Evolutionary conservation across 495 filamentous ascomycete species (phyloP).

Genomic region (Xylaria flabelliformis): DNA sequence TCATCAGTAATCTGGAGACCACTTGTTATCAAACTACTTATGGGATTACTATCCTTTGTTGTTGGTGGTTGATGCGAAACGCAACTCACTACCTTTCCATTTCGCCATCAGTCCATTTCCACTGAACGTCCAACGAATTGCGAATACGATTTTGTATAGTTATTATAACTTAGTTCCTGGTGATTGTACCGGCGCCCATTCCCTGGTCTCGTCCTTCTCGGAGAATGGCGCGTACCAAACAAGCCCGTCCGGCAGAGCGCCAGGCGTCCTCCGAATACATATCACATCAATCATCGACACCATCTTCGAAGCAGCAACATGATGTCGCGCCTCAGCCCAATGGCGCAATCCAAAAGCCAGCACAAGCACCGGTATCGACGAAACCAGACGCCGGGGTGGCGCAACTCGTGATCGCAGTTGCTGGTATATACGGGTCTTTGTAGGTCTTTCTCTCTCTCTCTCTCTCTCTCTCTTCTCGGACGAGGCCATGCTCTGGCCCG

Average conservation of each 20-base stretch:
- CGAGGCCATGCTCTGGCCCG: background rate
- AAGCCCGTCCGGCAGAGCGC: slow-evolving; percentile 69
- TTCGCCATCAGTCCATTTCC: background rate
- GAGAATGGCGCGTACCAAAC: slow-evolving; percentile 75
- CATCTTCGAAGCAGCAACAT: slow-evolving; percentile 41
- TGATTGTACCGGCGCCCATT: slow-evolving; percentile 6
- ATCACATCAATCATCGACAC: slow-evolving; percentile 44
- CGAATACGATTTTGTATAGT: background rate
- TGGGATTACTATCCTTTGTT: background rate
- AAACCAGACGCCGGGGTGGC: slow-evolving; percentile 61
- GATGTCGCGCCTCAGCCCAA: slow-evolving; percentile 42
- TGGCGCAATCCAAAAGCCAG: slow-evolving; percentile 45
- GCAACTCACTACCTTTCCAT: background rate
- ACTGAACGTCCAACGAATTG: background rate
- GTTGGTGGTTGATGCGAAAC: background rate
- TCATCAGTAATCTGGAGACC: slow-evolving; percentile 37
- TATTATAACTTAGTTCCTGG: background rate
- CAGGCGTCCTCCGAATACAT: slow-evolving; percentile 68
- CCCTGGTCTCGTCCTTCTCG: background rate
- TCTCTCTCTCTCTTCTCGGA: background rate
- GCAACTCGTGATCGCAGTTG: slow-evolving; percentile 84
- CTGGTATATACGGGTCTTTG: slow-evolving; percentile 96
- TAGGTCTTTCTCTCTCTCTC: slow-evolving; percentile 53
- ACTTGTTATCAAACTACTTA: slow-evolving; percentile 11
- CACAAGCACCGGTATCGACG: slow-evolving; percentile 31